Base-by-base conservation (phyloP, 495 filamentous ascomycete species). In the Xylaria acuta region DNA sequence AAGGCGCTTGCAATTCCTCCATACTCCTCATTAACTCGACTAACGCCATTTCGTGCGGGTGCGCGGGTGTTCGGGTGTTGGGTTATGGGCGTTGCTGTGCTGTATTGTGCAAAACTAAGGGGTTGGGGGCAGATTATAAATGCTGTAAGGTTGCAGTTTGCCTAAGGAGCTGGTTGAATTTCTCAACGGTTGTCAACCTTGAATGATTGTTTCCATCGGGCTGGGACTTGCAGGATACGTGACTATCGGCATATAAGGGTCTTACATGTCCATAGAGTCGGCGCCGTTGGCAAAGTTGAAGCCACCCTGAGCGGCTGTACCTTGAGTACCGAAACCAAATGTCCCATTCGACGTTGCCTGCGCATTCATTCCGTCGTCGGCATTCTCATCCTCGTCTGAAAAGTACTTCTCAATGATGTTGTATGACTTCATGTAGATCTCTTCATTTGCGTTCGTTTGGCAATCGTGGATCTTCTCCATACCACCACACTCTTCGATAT, bases 391-490 rank as follows among this genome's bases (percentile, higher is more conserved):
- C 75, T 99, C 96, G 79, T 99, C 97, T 1, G 94, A 97, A 88
- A 99, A 99, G 88, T 99, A 98, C 86, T 97, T 98, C 89, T 98
- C 97, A 77, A 99, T 99, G 84, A 99, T 98, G 87, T 96, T 98
- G 87, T 97, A 99, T 0, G 97, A 97, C 90, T 99, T 99, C 96
- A 99, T 98, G 88, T 99, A 99, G 76, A 99, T 99, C 85, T 99
- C 97, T 84, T 98, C 97, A 84, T 99, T 99, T 84, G 97, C 95
- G 76, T 99, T 99, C 84, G 95, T 97, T 87, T 99, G 97, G 89
- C 96, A 97, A 75, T 98, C 95, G 82, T 99, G 97, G 78, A 99
- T 98, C 91, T 98, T 98, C 86, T 98, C 95, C 97, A 99, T 99
- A 74, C 97, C 97, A 74, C 93, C 94, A 70, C 94, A 96, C 80